Evolutionary conservation across 108 stramenopile genomes (phyloP).

Genomic region (Phaeodactylum tricornutum): DNA sequence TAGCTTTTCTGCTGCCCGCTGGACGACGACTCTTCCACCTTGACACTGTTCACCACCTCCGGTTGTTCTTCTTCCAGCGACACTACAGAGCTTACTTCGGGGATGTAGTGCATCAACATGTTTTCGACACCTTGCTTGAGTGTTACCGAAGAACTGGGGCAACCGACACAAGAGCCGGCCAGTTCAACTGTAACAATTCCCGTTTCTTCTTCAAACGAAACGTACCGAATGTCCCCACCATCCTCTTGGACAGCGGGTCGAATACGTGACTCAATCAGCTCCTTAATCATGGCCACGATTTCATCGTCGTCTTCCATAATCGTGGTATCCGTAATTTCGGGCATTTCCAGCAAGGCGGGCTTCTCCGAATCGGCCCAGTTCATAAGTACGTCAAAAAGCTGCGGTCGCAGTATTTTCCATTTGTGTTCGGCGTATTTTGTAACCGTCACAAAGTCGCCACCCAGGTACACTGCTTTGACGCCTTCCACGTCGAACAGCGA

Average conservation of each 20-base stretch:
- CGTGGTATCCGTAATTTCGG: constrained; percentile 85
- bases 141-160: constrained; percentile 90
- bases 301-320: constrained; percentile 94
- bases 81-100: constrained; percentile 88
- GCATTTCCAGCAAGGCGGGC: constrained; percentile 50
- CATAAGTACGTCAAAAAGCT: constrained; percentile 87
- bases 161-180: constrained; percentile 93
- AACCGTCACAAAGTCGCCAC: constrained; percentile 90
- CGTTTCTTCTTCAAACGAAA: constrained; percentile 76
- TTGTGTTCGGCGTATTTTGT: constrained; percentile 82
- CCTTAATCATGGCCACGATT: constrained; percentile 98
- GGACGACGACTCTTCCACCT: constrained; percentile 17
- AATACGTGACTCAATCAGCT: constrained; percentile 92
- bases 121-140: constrained; percentile 98
- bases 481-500: constrained; percentile 78
- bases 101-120: constrained; percentile 99
- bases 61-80: constrained; percentile 67
- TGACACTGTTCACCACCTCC: not conserved
- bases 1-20: constrained; percentile 75
- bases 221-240: constrained; percentile 97
- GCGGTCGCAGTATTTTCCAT: constrained; percentile 84
- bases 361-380: constrained; percentile 78
- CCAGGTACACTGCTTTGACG: constrained; percentile 91
- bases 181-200: constrained; percentile 75
- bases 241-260: constrained; percentile 99